Base-by-base conservation (phyloP, 129 eudicot genomes). In the Tanacetum coccineum region DNA sequence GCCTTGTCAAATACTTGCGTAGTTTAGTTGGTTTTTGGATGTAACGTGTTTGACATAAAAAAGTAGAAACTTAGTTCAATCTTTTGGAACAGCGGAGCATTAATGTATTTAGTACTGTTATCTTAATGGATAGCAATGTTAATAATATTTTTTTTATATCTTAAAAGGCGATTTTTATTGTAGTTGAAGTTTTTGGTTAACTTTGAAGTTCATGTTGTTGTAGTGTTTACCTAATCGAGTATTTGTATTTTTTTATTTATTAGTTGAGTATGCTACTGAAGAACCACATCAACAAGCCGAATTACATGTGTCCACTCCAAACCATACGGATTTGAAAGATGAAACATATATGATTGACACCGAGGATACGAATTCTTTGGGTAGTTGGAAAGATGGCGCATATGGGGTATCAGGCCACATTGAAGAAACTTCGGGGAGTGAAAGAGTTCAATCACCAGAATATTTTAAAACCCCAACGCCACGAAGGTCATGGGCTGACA, bases 401-500 rank as follows among this genome's bases (percentile, higher is more conserved):
- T 65, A 75, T 14, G 78, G 61, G 50, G 52, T 77, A 66, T 72
- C 80, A 6, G 86, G 79, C 42, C 70, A 70, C 5, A 50, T 62
- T 58, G 61, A 48, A 15, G 82, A 55, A 25, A 62, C 74, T n/a
- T 75, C 74, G 1, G 40, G 66, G 3, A 79, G 69, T 15, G 78
- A 68, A 44, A 58, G 71, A 28, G 32, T 66, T 55, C 60, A 54
- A 49, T 78, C 78, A 28, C 59, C 78, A 12, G 72, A 66, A 42
- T 62, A 46, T 52, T 54, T 56, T 51, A 71, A 78, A 52, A 50
- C 62, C 73, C 77, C 85, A 1, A 71, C 15, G 61, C 81, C 78
- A 40, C 81, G 84, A 54, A 81, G 74, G 90, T 94, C 95, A 7
- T 94, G 99, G 99, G 99, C 99, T 40, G 99, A 94, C 53, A 94